Evolutionary conservation across 805 yeast genomes (phyloP), one percentile per base, ranked within the genome.

Genomic region (Gaillardinia entomophila): DNA sequence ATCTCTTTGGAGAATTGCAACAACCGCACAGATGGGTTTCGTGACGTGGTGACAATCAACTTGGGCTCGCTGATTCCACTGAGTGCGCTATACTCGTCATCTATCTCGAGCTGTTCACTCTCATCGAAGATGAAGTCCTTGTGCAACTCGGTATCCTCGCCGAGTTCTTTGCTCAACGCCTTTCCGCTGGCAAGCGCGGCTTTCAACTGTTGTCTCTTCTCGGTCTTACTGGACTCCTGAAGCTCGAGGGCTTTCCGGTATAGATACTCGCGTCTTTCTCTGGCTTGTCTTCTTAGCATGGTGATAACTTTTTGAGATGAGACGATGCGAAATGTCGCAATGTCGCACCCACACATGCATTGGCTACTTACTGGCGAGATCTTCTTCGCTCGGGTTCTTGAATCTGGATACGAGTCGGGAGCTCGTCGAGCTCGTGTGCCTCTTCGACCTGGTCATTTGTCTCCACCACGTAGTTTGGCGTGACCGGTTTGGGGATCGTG

Each of bases 1-100:
- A 92, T 74, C 55, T 92, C 99, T 60, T 92, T 92, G 26, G 96
- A 80, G 54, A 92, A 92, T 56, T 92, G 98, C 28, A 85, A 72
- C 34, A 92, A 62, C 50, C 87, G 75, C 1, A 92, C 75, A 17
- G 87, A 76, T 6, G 97, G 97, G 45, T 86, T 84, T 60, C 99
- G 72, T 14, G 95, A 84, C 0, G 99, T 92, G 8, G 98, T 92
- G 3, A 92, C 88, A 15, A 92, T 79, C 11, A 92, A 73, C 46
- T 86, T 79, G 12, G 99, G 98, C 40, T 92, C 97, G 12, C 74
- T 73, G 22, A 92, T 69, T 2, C 99, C 99, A 42, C 92, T 79
- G 32, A 87, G 58, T 14, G 82, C 86, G 27, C 84, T 71, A 60
- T 92, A 92, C 62, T 92, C 99, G 52, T 92, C 97, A 55, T 92